These are phyloP conservation scores for Diaporthe velutina DNA, from an alignment of 2,329 filamentous ascomycete species.

Conservation along the genomic window DNA sequence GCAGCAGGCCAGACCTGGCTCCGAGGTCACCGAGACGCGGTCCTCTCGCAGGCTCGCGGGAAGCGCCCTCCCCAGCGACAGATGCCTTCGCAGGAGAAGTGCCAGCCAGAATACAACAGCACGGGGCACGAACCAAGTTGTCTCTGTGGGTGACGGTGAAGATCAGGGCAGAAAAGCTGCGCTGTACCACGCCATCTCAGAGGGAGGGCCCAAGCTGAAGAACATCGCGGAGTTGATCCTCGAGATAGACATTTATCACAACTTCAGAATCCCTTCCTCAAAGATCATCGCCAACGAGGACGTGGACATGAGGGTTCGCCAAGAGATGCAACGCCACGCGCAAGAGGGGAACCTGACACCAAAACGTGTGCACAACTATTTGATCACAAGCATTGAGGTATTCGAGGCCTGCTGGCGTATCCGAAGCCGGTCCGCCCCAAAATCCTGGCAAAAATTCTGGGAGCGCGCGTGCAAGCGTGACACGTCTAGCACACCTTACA, in stretches of 20 bases:
- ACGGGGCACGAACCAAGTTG: neutral
- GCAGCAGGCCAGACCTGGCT: neutral
- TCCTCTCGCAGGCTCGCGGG: neutral
- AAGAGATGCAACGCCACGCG: constrained; percentile 17
- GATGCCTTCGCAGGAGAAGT: neutral
- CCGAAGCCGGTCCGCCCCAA: neutral
- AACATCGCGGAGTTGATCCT: constrained; percentile 7
- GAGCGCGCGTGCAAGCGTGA: constrained; percentile 3
- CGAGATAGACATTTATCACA: neutral
- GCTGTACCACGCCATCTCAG: neutral
- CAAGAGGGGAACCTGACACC: neutral
- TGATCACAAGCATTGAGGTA: neutral
- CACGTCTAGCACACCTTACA: neutral
- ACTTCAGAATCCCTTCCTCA: neutral
- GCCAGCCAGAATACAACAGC: neutral
- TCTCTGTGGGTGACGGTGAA: neutral
- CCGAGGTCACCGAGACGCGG: neutral
- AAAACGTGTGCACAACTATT: neutral
- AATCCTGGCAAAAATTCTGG: neutral
- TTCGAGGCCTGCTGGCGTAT: neutral
- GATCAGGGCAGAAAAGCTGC: neutral
- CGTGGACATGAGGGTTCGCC: neutral
- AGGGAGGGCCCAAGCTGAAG: neutral
- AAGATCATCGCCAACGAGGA: constrained; percentile 15
- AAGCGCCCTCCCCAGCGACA: neutral